These are phyloP conservation scores for Extremus antarcticus DNA, from an alignment of 495 filamentous ascomycete species.

Conservation along the genomic window DNA sequence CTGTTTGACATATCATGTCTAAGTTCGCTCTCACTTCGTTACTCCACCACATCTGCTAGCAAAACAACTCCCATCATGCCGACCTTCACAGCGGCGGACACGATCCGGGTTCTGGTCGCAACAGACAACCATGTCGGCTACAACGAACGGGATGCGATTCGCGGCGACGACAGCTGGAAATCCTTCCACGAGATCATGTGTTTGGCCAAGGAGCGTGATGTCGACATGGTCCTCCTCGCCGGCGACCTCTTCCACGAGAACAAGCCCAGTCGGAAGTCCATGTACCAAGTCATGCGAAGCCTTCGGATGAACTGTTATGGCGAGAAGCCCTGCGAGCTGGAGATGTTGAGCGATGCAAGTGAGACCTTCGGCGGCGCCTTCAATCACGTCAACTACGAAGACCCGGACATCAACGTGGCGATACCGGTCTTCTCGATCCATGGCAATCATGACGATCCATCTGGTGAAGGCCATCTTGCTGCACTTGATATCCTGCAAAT, in stretches of 20 bases:
- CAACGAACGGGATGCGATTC: conserved; percentile 83
- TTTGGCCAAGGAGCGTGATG: conserved; percentile 74
- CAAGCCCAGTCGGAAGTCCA: conserved; percentile 86
- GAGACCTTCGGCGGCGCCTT: conserved; percentile 79
- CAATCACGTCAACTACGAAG: conserved; percentile 93
- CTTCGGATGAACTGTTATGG: conserved; percentile 88
- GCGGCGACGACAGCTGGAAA: conserved; percentile 93
- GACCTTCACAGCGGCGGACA: conserved; percentile 55
- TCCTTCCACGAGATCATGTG: conserved; percentile 94
- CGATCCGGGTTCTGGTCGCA: conserved; percentile 85
- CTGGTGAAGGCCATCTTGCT: conserved; percentile 80
- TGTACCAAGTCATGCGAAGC: conserved; percentile 95
- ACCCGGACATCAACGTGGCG: conserved; percentile 93
- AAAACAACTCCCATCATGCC: conserved; percentile 5
- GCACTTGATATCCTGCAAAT: conserved; percentile 85
- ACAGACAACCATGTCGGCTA: conserved; percentile 97
- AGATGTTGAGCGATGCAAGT: conserved; percentile 85
- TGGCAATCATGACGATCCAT: conserved; percentile 96
- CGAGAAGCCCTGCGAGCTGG: conserved; percentile 87
- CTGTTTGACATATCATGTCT: too few relatives aligned
- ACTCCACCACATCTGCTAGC: too few relatives aligned
- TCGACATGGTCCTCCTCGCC: conserved; percentile 90
- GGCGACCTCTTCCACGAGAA: conserved; percentile 98
- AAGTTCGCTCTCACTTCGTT: too few relatives aligned
- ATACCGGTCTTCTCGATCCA: conserved; percentile 98